phyloP scores from a whole-genome alignment of 768 basidiomycete genomes.

The Boletus sensibilis region DNA sequence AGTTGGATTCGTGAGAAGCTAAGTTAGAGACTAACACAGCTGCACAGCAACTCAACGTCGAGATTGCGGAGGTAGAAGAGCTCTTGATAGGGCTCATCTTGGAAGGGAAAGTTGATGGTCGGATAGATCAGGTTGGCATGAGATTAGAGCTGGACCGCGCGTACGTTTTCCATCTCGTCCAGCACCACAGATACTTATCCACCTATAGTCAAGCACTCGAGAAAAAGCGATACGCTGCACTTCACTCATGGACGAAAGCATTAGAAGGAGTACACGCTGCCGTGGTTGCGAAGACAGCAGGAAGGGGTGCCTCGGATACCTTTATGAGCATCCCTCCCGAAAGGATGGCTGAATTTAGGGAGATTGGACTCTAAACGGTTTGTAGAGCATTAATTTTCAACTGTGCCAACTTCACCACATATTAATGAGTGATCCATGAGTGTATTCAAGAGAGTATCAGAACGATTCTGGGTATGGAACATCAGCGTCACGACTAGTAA shows the following conservation, averaged over 20 bases:
- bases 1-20: conserved; percentile 7
- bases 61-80: conserved; percentile 87
- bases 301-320: conserved; percentile 32
- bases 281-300: conserved; percentile 70
- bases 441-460: background rate
- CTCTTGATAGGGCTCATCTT: conserved; percentile 90
- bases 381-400: conserved; percentile 9
- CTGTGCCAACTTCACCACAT: background rate
- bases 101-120: conserved; percentile 95
- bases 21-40: background rate
- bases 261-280: conserved; percentile 74
- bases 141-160: conserved; percentile 86
- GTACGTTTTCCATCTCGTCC: conserved; percentile 37
- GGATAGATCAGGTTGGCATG: conserved; percentile 96
- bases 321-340: conserved; percentile 35
- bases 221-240: conserved; percentile 78
- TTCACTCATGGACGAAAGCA: conserved; percentile 82
- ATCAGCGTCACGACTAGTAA: background rate
- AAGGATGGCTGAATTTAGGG: conserved; percentile 32
- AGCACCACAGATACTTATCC: conserved; percentile 1
- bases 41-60: conserved; percentile 90
- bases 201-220: conserved; percentile 76
- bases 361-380: conserved; percentile 22
- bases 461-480: background rate
- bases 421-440: conserved; percentile 2